A percentile compares a stretch with the other conserved stretches of the same genome.
These are phyloP conservation scores for Coemansia sp. DNA, from an alignment of 192 early-diverging fungal genomes.

Conservation along the genomic window DNA sequence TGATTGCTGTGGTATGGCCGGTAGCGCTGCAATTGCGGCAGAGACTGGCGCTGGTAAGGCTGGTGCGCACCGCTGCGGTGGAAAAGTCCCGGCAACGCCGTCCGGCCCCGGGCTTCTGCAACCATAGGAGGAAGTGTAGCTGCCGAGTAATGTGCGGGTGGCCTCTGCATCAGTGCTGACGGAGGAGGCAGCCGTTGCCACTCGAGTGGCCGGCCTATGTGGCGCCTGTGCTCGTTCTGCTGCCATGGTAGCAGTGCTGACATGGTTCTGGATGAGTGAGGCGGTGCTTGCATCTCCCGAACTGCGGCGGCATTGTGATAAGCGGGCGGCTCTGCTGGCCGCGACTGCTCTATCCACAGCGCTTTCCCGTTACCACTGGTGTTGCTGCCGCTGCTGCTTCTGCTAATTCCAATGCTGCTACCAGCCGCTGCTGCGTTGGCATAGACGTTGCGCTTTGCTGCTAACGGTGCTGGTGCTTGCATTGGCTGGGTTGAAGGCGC, in stretches of 20 bases:
- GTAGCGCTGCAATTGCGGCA: not conserved
- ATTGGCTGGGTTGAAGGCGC: no score
- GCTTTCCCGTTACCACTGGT: no score
- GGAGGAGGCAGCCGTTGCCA: not conserved
- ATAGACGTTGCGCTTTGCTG: not conserved
- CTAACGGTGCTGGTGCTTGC: not conserved
- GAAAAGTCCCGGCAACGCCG: not conserved
- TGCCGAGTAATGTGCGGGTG: not conserved
- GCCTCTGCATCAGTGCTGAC: not conserved
- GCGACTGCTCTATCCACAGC: not conserved
- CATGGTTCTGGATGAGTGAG: not conserved
- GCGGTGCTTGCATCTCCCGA: not conserved
- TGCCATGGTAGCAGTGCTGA: not conserved
- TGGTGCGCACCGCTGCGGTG: not conserved
- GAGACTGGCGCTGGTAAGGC: not conserved
- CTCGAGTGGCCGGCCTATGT: not conserved
- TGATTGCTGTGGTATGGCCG: not conserved
- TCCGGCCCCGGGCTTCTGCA: not conserved
- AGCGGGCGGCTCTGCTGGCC: not conserved
- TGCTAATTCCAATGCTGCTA: not conserved
- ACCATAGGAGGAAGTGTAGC: not conserved
- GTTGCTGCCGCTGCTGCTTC: no score
- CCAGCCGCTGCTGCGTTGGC: not conserved
- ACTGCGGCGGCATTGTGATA: not conserved
- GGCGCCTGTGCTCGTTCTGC: not conserved